These are phyloP conservation scores for Pleurotus salmoneostramineus DNA, from an alignment of 768 basidiomycete genomes.

Conservation along the genomic window DNA sequence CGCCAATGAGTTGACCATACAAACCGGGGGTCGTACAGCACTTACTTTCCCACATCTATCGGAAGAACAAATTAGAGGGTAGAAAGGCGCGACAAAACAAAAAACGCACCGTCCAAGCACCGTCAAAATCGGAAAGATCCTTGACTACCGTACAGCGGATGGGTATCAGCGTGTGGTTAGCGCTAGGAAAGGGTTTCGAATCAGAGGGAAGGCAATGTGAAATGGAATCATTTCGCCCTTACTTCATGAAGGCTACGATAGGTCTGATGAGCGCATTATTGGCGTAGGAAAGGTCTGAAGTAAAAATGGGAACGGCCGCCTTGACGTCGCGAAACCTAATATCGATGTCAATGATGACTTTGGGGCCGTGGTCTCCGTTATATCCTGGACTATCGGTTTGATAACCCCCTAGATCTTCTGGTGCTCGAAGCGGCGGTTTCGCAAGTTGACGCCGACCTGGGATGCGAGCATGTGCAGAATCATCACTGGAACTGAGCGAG, in stretches of 20 bases:
- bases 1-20: not conserved
- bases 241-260: constrained; percentile 99
- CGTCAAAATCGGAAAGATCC: constrained; percentile 85
- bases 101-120: constrained; percentile 85
- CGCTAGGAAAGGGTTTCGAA: constrained; percentile 40
- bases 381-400: constrained; percentile 5
- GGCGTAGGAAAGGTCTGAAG: constrained; percentile 82
- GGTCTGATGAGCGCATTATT: constrained; percentile 92
- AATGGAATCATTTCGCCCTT: constrained; percentile 21
- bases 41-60: constrained; percentile 91
- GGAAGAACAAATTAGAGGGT: constrained; percentile 10
- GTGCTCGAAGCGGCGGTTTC: constrained; percentile 79
- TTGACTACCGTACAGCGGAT: constrained; percentile 89
- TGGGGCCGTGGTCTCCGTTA: constrained; percentile 29
- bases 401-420: constrained; percentile 39
- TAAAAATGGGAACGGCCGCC: constrained; percentile 91
- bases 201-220: constrained; percentile 1
- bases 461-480: constrained; percentile 47
- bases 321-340: constrained; percentile 93
- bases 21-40: not conserved
- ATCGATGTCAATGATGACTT: constrained; percentile 86
- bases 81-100: constrained; percentile 2
- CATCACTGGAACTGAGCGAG: constrained; percentile 37
- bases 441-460: constrained; percentile 87
- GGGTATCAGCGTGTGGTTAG: constrained; percentile 90